phyloP scores from a whole-genome alignment of 768 basidiomycete species.

The Suillus plorans region DNA sequence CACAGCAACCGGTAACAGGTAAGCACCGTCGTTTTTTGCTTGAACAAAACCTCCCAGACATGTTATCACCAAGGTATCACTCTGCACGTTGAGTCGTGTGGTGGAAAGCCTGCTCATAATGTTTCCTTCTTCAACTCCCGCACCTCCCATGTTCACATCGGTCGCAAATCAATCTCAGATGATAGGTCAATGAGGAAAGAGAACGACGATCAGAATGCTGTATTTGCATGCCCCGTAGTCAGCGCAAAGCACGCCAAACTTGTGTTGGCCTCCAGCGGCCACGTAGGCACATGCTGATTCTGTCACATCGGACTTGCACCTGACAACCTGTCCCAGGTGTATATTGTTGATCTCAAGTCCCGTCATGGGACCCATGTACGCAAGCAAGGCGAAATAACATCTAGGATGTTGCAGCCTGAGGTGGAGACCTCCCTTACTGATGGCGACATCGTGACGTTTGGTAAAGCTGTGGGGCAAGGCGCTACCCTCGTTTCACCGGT shows the following conservation, averaged over 20 bases:
- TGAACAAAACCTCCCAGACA: constrained; percentile 16
- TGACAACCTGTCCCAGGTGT: constrained; percentile 45
- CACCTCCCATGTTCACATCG: constrained; percentile 58
- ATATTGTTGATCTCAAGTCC: constrained; percentile 67
- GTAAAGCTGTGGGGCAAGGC: constrained; percentile 69
- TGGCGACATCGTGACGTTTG: constrained; percentile 75
- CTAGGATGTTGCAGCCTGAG: constrained; percentile 53
- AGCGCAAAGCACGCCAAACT: constrained; percentile 80
- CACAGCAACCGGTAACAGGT: constrained; percentile 43
- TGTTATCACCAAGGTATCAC: constrained; percentile 47
- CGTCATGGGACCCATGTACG: constrained; percentile 77
- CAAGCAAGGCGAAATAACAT: constrained; percentile 47
- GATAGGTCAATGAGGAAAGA: constrained; percentile 37
- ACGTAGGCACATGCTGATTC: constrained; percentile 43
- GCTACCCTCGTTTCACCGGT: constrained; percentile 63
- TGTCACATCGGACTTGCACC: constrained; percentile 19
- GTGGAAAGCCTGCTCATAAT: constrained; percentile 41
- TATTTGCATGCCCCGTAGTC: constrained; percentile 77
- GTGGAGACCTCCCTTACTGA: constrained; percentile 56
- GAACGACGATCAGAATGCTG: constrained; percentile 47
- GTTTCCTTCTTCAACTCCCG: constrained; percentile 54
- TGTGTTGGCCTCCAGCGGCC: constrained; percentile 65
- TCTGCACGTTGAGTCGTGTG: constrained; percentile 56
- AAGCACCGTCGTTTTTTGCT: constrained; percentile 24
- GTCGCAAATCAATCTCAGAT: constrained; percentile 60